These are phyloP conservation scores for Dryas drummondii DNA, from an alignment of 306 rosid species.

Conservation along the genomic window DNA sequence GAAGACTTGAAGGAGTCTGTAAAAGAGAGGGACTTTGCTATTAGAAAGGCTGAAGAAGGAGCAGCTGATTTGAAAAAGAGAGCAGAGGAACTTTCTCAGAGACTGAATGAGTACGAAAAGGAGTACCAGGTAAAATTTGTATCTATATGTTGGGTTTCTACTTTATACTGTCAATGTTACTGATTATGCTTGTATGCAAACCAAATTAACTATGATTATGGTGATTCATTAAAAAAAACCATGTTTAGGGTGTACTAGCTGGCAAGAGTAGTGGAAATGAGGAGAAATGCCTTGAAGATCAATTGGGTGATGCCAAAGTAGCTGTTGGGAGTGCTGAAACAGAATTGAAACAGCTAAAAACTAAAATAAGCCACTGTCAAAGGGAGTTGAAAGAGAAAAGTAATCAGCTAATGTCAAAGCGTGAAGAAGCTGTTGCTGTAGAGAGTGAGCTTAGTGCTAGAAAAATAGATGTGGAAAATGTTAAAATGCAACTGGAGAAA, in stretches of 20 bases:
- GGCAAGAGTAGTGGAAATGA: conserved; percentile 92
- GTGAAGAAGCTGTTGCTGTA: conserved; percentile 79
- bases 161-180: conserved; percentile 8
- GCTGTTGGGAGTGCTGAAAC: conserved; percentile 93
- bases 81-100: conserved; percentile 64
- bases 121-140: conserved; percentile 72
- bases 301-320: conserved; percentile 81
- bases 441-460: conserved; percentile 68
- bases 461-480: conserved; percentile 60
- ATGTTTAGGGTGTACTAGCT: conserved; percentile 72
- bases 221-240: conserved; percentile 1
- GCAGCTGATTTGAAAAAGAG: conserved; percentile 77
- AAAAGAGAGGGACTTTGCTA: conserved; percentile 65
- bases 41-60: conserved; percentile 84
- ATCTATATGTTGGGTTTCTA: conserved; percentile 9
- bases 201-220: conserved; percentile 8
- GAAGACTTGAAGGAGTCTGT: conserved; percentile 81
- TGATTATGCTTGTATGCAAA: conserved; percentile 12
- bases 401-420: conserved; percentile 67
- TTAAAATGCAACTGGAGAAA: conserved; percentile 58
- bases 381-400: conserved; percentile 80
- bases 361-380: conserved; percentile 79
- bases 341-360: conserved; percentile 74
- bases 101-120: conserved; percentile 69
- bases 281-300: conserved; percentile 93